Conservation (phyloP, 2,329 filamentous ascomycete genomes). For the Cladophialophora bantiana region DNA sequence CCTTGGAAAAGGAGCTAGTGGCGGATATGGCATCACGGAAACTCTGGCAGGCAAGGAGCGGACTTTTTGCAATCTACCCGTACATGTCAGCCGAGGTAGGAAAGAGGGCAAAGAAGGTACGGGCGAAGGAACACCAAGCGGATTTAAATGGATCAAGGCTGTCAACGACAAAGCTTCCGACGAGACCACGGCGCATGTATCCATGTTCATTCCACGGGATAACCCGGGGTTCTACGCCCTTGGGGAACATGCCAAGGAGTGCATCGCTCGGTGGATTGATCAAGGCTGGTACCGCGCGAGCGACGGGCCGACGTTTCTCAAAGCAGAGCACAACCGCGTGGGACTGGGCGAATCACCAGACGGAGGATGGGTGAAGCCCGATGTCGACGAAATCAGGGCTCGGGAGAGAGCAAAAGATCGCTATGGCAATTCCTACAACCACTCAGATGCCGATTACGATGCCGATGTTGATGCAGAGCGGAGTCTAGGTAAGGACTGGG, state of each 20-base stretch:
- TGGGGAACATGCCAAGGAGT: conserved; percentile 48
- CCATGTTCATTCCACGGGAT: conserved; percentile 54
- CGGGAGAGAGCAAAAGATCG: conserved; percentile 34
- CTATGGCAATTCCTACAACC: conserved; percentile 12
- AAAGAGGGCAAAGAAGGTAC: conserved; percentile 40
- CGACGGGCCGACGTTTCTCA: conserved; percentile 31
- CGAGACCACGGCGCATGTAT: conserved; percentile 79
- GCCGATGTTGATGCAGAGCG: conserved; percentile 15
- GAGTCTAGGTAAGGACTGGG: conserved; percentile 34
- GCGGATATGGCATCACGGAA: conserved; percentile 55
- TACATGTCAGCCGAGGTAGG: conserved; percentile 31
- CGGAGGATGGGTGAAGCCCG: conserved; percentile 38
- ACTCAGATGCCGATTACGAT: conserved; percentile 9
- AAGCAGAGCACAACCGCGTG: conserved; percentile 21
- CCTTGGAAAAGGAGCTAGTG: conserved; percentile 71
- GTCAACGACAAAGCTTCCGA: conserved; percentile 81
- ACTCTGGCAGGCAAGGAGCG: conserved; percentile 65
- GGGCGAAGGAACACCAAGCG: conserved; percentile 43
- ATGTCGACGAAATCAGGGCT: conserved; percentile 36
- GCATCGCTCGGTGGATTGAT: conserved; percentile 48
- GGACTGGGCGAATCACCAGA: conserved; percentile 33
- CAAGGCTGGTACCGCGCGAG: conserved; percentile 40
- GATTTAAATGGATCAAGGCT: conserved; percentile 69
- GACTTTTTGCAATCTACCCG: conserved; percentile 86
- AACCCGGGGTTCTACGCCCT: conserved; percentile 55